Evolutionary conservation across 495 filamentous ascomycete species (phyloP).

Genomic region (Trichoderma gamsii): DNA sequence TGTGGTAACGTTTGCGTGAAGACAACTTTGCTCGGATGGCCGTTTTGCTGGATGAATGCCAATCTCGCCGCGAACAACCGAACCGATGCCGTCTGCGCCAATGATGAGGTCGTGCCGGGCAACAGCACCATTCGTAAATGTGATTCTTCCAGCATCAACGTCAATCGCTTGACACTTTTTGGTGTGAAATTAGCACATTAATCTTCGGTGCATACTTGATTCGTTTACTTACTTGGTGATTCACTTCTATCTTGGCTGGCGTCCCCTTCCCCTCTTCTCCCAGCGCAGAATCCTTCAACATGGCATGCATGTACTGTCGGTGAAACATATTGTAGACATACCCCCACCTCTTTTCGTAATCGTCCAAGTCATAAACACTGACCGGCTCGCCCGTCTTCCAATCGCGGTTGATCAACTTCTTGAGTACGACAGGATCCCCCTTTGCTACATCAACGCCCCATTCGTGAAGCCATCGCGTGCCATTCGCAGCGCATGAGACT

Average conservation of each 20-base stretch:
- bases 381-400: conserved; percentile 36
- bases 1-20: conserved; percentile 16
- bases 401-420: conserved; percentile 44
- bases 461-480: conserved; percentile 35
- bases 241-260: conserved; percentile 38
- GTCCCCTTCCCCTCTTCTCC: conserved; percentile 37
- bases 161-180: conserved; percentile 27
- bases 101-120: conserved; percentile 25
- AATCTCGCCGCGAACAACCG: conserved; percentile 20
- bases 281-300: conserved; percentile 46
- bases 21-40: conserved; percentile 20
- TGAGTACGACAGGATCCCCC: conserved; percentile 43
- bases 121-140: conserved; percentile 24
- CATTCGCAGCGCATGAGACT: conserved; percentile 43
- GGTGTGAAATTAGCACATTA: not conserved
- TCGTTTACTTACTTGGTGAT: conserved; percentile 32
- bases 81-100: conserved; percentile 25
- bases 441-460: conserved; percentile 36
- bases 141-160: conserved; percentile 27
- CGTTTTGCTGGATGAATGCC: conserved; percentile 20
- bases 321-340: conserved; percentile 51
- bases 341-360: conserved; percentile 23
- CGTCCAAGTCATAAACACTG: conserved; percentile 39
- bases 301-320: conserved; percentile 49
- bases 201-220: not conserved